These are phyloP conservation scores for Populus deltoides DNA, from an alignment of 345 rosid genomes.

Conservation along the genomic window DNA sequence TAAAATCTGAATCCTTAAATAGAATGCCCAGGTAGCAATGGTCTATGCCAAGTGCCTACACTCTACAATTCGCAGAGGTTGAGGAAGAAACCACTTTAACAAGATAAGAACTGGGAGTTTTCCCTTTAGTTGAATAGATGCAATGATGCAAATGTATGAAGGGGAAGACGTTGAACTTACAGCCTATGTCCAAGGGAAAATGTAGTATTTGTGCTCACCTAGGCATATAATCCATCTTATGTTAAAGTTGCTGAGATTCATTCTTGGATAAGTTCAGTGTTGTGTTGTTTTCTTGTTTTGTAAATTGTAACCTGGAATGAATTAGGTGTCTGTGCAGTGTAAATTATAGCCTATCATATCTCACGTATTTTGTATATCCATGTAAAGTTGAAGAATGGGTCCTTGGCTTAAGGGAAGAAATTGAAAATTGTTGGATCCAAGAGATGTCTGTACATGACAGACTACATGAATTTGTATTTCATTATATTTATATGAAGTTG, in stretches of 20 bases:
- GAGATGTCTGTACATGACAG: no score
- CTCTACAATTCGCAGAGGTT: no score
- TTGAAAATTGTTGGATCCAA: not conserved
- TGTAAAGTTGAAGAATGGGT: not conserved
- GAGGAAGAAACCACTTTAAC: no score
- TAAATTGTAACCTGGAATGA: no score
- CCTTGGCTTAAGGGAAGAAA: not conserved
- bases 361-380: not conserved
- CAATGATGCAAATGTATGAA: not conserved
- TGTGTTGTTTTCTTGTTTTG: no score
- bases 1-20: no score
- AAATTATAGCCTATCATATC: not conserved
- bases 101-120: no score
- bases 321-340: not conserved
- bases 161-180: not conserved
- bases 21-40: no score
- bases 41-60: no score
- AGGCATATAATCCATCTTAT: not conserved
- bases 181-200: not conserved
- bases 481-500: no score
- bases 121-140: no score
- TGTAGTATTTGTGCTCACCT: not conserved
- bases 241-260: not conserved
- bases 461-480: no score
- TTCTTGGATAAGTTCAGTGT: not conserved